Evolutionary conservation across 2,329 filamentous ascomycete species (phyloP), one percentile per base, ranked within the genome.

Genomic region (Botrytis pseudocinerea): DNA sequence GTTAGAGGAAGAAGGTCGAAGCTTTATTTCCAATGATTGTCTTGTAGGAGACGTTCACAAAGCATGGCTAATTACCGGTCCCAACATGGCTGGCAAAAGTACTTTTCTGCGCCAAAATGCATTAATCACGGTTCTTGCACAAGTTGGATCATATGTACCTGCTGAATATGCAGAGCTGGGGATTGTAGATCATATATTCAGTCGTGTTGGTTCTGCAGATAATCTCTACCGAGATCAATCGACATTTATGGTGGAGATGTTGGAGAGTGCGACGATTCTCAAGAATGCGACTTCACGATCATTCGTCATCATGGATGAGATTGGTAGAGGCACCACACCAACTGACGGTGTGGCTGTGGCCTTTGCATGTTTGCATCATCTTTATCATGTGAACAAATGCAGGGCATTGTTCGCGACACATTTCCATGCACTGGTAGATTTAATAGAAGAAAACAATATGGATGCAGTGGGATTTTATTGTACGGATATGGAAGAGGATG

Each of bases 221-320:
- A 95, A 97, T 81, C 86, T 99, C n/a, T 98, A 93, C 84, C 89
- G 90, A 69, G 93, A 97, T 83, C 95, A 98, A 82, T 97, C 94
- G 70, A 99, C 97, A 0, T 99, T 99, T 83, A 98, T 99, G 96
- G 94, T 98, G 1, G 96, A 99, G 84, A 99, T 99, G 96, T 87
- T 98, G 2, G 96, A 99, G 83, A 97, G 96, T 32, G 95, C 95
- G 2, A 88, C 92, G 40, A 99, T 99, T 70, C 87, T 99, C 70
- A 93, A 92, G 74, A 87, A 93, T 77, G 95, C 96, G 0, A 98
- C 95, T 0, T 84, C 90, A 1, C 88, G 91, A 38, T 96, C 92
- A 0, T 97, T 99, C 78, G 95, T 96, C 74, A 95, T 99, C 82
- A 98, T 99, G 95, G 96, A 99, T 82, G 96, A 99, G 84, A 93